Evolutionary conservation across 2,329 filamentous ascomycete species (phyloP).

Genomic region (Trichophyton schoenleinii): DNA sequence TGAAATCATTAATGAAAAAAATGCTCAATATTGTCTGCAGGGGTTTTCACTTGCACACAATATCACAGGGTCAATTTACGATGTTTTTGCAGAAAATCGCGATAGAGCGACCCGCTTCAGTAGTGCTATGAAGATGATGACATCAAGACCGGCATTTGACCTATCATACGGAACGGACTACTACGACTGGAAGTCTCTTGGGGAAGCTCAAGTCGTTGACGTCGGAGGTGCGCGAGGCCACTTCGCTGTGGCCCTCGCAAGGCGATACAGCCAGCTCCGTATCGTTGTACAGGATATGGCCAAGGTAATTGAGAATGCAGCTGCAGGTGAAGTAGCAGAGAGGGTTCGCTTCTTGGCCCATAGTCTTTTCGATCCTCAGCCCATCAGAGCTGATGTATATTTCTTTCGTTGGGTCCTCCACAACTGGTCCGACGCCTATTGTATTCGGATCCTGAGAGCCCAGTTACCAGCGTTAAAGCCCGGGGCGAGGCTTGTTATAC

Average conservation of each 20-base stretch:
- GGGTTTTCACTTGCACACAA: constrained; percentile 8
- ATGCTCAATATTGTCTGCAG: constrained; percentile 22
- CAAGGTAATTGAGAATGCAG: constrained; percentile 4
- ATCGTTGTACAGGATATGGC: not conserved
- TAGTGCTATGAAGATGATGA: not conserved
- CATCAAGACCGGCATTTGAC: not conserved
- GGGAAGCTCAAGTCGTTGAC: constrained; percentile 11
- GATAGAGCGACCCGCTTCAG: constrained; percentile 7
- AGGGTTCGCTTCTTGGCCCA: constrained; percentile 35
- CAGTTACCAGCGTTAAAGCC: constrained; percentile 46
- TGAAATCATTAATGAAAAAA: constrained; percentile 4
- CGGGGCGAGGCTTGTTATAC: constrained; percentile 37
- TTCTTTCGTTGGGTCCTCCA: constrained; percentile 50
- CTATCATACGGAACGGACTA: not conserved
- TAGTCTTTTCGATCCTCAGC: constrained; percentile 48
- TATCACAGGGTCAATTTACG: constrained; percentile 8
- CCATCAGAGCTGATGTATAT: constrained; percentile 45
- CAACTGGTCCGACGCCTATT: constrained; percentile 47
- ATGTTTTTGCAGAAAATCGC: constrained; percentile 10
- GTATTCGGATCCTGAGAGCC: constrained; percentile 37
- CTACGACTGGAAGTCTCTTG: constrained; percentile 10
- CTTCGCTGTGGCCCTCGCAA: not conserved
- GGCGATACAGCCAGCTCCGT: not conserved
- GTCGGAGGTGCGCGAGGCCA: constrained; percentile 12
- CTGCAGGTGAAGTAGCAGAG: constrained; percentile 6